These are phyloP conservation scores for Paraconiothyrium sp. DNA, from an alignment of 2,329 filamentous ascomycete genomes.

Conservation along the genomic window DNA sequence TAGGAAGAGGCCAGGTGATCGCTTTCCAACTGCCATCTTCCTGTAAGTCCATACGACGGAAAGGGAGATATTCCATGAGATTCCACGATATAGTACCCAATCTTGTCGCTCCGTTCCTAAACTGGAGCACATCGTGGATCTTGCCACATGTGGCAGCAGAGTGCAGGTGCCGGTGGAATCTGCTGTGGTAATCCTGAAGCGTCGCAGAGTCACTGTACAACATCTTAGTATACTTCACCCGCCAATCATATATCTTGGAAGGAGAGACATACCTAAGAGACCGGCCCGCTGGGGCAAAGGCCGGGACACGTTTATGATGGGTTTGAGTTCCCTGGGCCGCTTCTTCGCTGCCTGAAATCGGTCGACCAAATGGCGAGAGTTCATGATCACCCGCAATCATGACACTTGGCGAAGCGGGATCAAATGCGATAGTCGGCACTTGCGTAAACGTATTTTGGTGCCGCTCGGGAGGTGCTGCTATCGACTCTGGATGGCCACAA, in stretches of 20 bases:
- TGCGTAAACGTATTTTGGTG: constrained; percentile 17
- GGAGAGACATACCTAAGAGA: not conserved
- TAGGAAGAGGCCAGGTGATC: constrained; percentile 81
- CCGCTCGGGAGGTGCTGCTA: not conserved
- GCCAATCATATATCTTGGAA: not conserved
- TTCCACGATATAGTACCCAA: constrained; percentile 74
- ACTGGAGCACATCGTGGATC: constrained; percentile 77
- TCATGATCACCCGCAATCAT: not conserved
- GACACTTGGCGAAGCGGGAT: constrained; percentile 25
- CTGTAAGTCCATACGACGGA: constrained; percentile 81
- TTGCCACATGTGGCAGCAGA: constrained; percentile 62
- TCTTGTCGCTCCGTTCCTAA: constrained; percentile 65
- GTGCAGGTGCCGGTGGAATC: constrained; percentile 68
- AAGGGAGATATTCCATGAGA: constrained; percentile 83
- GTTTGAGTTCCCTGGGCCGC: constrained; percentile 19
- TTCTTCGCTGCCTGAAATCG: not conserved
- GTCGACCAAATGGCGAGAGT: not conserved
- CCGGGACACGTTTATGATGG: constrained; percentile 22
- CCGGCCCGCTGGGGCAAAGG: not conserved
- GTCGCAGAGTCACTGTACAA: not conserved
- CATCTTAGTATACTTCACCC: too few species aligned
- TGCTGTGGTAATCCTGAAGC: constrained; percentile 22
- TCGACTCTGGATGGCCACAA: constrained; percentile 61
- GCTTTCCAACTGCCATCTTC: constrained; percentile 79
- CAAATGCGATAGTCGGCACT: constrained; percentile 46